These are phyloP conservation scores for Diutina ranongensis DNA, from an alignment of 1,139 yeast genomes.

Conservation along the genomic window DNA sequence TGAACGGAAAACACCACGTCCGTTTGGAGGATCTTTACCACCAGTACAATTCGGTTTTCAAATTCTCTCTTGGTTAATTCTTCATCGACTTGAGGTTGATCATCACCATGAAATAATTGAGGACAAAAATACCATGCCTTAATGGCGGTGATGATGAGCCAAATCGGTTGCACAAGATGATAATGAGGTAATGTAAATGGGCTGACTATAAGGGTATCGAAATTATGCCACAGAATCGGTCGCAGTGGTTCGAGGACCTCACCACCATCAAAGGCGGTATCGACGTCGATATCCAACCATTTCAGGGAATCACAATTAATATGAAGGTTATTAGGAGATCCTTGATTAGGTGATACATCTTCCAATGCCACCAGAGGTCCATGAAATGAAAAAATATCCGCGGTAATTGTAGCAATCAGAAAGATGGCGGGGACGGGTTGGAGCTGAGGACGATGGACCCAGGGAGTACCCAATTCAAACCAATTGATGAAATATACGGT, in stretches of 20 bases:
- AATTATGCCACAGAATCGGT: constrained; percentile 1
- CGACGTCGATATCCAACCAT: constrained; percentile 4
- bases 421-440: background rate
- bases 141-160: constrained; percentile 1
- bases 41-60: background rate
- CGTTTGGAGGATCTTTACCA: background rate
- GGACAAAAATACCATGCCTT: background rate
- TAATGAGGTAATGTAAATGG: background rate
- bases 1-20: background rate
- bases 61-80: background rate
- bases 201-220: constrained; percentile 3
- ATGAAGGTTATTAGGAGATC: background rate
- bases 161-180: constrained; percentile 1
- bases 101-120: background rate
- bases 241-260: background rate
- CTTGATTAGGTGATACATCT: background rate
- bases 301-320: constrained; percentile 1
- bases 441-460: background rate
- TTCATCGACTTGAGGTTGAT: background rate
- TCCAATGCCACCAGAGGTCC: constrained; percentile 1
- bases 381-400: constrained; percentile 2
- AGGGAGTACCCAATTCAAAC: background rate
- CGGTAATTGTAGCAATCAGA: constrained; percentile 3
- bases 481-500: constrained; percentile 1
- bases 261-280: background rate